phyloP scores from a whole-genome alignment of 2,329 filamentous ascomycete species.

The Rhinocladiella similis region DNA sequence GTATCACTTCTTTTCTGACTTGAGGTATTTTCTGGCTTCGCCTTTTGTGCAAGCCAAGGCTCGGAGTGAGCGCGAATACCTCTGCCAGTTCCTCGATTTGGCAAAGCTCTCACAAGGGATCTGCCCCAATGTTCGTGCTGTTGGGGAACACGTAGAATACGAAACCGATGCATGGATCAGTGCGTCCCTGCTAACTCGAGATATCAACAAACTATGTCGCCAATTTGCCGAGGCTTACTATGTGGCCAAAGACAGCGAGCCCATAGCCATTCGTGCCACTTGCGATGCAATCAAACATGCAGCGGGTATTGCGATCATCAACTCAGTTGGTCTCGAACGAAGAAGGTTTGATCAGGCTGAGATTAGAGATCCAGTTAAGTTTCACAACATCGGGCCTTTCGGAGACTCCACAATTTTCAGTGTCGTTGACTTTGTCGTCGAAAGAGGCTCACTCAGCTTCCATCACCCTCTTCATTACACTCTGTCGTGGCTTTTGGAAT shows the following conservation, averaged over 20 bases:
- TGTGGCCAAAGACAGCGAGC: slow-evolving; percentile 15
- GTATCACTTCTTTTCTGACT: slow-evolving; percentile 96
- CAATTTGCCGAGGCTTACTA: slow-evolving; percentile 83
- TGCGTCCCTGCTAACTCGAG: slow-evolving; percentile 87
- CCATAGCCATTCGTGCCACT: slow-evolving; percentile 27
- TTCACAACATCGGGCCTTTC: slow-evolving; percentile 63
- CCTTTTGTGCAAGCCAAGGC: slow-evolving; percentile 84
- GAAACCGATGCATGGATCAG: slow-evolving; percentile 98
- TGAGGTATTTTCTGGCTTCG: slow-evolving; percentile 87
- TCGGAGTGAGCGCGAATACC: slow-evolving; percentile 78
- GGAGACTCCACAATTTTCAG: slow-evolving; percentile 39
- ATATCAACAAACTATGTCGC: slow-evolving; percentile 89
- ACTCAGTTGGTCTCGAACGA: slow-evolving; percentile 86
- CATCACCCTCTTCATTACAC: slow-evolving; percentile 97
- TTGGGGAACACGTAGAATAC: slow-evolving; percentile 96
- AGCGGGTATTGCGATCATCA: slow-evolving; percentile 80
- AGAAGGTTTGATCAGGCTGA: slow-evolving; percentile 82
- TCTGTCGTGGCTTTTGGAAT: slow-evolving; percentile 92
- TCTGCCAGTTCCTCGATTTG: slow-evolving; percentile 91
- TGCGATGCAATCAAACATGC: slow-evolving; percentile 67
- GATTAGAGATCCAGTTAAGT: slow-evolving; percentile 80
- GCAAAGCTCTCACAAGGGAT: slow-evolving; percentile 97
- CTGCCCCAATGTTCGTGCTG: slow-evolving; percentile 86
- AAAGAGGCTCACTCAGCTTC: slow-evolving; percentile 90
- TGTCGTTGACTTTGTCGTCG: slow-evolving; percentile 84